Percentiles rank a stretch among this genome's conserved stretches.
These are phyloP conservation scores for Dipteronia dyeriana DNA, from an alignment of 345 rosid species.

Conservation along the genomic window DNA sequence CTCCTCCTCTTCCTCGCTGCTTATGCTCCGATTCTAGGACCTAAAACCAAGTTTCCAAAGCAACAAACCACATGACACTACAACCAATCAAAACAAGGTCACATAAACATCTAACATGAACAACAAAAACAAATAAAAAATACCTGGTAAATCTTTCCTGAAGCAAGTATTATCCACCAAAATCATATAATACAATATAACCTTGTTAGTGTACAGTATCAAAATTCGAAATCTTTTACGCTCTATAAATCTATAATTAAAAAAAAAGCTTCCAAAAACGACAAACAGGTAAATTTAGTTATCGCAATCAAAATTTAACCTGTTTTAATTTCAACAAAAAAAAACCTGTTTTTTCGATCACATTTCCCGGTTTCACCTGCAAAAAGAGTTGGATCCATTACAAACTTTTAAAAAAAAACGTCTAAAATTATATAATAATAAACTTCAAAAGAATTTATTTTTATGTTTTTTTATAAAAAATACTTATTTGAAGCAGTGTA, in stretches of 20 bases:
- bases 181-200: constrained; percentile 9
- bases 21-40: constrained; percentile 78
- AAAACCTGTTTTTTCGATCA: constrained; percentile 81
- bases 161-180: constrained; percentile 23
- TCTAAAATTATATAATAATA: not conserved
- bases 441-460: too few relatives aligned
- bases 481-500: not conserved
- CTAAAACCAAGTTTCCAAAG: constrained; percentile 33
- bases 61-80: constrained; percentile 13
- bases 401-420: not conserved
- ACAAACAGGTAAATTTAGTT: not conserved
- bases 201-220: constrained; percentile 1
- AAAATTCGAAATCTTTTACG: not conserved
- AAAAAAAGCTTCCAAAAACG: not conserved
- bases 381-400: constrained; percentile 5
- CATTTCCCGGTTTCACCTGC: constrained; percentile 86
- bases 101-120: not conserved
- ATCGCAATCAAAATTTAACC: not conserved
- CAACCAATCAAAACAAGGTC: not conserved
- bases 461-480: too few relatives aligned
- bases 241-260: not conserved
- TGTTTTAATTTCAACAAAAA: too few relatives aligned
- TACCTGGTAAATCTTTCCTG: constrained; percentile 85
- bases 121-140: not conserved
- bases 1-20: constrained; percentile 95